Conservation (phyloP, 2,329 filamentous ascomycete genomes). For the Colletotrichum filicis region DNA sequence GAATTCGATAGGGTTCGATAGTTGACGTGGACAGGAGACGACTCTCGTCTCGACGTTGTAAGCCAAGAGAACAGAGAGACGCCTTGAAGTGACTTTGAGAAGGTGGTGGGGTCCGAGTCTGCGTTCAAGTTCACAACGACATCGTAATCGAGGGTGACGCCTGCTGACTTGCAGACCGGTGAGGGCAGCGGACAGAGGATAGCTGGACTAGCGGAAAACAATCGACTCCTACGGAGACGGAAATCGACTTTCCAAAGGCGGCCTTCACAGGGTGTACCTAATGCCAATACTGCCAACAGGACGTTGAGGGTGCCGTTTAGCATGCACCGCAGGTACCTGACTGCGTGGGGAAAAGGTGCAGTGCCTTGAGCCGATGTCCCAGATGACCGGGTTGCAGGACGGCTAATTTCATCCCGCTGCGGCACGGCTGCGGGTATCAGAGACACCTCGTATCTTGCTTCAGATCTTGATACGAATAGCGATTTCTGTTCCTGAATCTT, state of each 20-base stretch:
- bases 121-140: background rate
- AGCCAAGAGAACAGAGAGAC: background rate
- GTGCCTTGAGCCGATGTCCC: background rate
- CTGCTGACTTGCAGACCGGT: conserved; percentile 9
- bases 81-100: background rate
- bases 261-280: background rate
- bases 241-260: background rate
- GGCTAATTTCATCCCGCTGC: background rate
- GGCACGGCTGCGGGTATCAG: background rate
- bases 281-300: background rate
- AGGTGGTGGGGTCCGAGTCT: conserved; percentile 1
- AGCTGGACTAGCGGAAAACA: background rate
- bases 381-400: background rate
- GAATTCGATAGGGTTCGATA: background rate
- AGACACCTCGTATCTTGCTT: background rate
- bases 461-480: background rate
- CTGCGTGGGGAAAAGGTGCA: background rate
- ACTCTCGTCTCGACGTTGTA: background rate
- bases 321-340: background rate
- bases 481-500: background rate
- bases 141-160: background rate
- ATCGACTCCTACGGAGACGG: background rate
- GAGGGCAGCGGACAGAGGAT: background rate
- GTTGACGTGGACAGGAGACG: background rate
- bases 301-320: background rate